Conservation (phyloP, 2,329 filamentous ascomycete genomes). For the Arthrinium phaeospermum region DNA sequence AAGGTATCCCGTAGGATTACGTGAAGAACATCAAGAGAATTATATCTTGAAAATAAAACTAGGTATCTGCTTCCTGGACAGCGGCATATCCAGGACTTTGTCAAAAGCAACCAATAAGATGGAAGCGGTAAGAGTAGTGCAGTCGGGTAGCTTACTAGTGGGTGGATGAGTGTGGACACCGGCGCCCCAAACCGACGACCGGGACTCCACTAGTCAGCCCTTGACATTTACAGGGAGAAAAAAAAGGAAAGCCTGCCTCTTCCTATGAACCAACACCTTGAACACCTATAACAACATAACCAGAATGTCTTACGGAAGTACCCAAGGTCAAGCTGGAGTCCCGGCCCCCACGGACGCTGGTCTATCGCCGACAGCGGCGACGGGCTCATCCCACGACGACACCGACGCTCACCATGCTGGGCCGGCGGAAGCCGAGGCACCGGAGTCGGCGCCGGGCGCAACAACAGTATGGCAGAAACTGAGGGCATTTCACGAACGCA, state of each 20-base stretch:
- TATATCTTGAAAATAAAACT: background rate
- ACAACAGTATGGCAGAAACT: slow-evolving; percentile 26
- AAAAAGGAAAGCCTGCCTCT: background rate
- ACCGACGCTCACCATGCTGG: background rate
- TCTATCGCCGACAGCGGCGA: slow-evolving; percentile 4
- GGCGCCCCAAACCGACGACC: background rate
- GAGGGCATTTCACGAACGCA: slow-evolving; percentile 52
- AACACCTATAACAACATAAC: background rate
- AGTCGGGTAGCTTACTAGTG: background rate
- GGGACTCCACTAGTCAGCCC: slow-evolving; percentile 11
- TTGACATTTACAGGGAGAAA: background rate
- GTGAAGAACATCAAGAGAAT: background rate
- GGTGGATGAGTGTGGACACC: slow-evolving; percentile 2
- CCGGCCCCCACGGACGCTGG: background rate
- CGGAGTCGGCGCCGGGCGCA: background rate
- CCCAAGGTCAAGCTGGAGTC: background rate
- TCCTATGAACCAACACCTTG: no score
- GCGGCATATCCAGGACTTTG: background rate
- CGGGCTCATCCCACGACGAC: background rate
- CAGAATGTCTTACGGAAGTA: slow-evolving; percentile 3
- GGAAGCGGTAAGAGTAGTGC: background rate
- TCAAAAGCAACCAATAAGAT: background rate
- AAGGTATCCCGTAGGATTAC: background rate
- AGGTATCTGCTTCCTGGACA: background rate
- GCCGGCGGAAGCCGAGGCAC: background rate